Percentiles rank a stretch among this genome's conserved stretches.
These are phyloP conservation scores for Nepenthes alata DNA, from an alignment of 179 eudicot genomes.

Conservation along the genomic window DNA sequence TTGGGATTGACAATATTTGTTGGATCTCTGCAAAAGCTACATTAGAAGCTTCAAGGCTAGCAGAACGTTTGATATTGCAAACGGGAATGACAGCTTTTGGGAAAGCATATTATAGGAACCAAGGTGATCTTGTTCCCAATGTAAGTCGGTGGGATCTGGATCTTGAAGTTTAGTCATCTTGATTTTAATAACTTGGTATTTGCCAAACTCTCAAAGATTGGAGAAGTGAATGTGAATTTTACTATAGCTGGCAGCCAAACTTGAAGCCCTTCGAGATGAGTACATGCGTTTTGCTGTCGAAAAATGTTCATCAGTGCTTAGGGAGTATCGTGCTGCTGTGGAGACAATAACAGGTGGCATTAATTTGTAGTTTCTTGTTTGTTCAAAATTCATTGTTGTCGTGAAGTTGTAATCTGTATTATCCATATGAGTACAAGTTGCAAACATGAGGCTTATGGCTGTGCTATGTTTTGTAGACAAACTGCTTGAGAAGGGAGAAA, in stretches of 20 bases:
- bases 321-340: conserved; percentile 58
- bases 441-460: not conserved
- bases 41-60: conserved; percentile 60
- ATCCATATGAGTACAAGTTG: not conserved
- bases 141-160: conserved; percentile 17
- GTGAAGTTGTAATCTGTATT: not conserved
- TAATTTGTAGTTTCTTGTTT: not conserved
- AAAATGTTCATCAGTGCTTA: conserved; percentile 49
- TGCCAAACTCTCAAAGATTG: conserved; percentile 1
- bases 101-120: conserved; percentile 65
- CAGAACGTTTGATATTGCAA: conserved; percentile 59
- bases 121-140: conserved; percentile 70
- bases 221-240: not conserved
- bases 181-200: conserved; percentile 1
- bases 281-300: conserved; percentile 75
- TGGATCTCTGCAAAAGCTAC: conserved; percentile 86
- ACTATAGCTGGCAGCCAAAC: conserved; percentile 63
- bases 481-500: conserved; percentile 65
- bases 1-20: conserved; percentile 70
- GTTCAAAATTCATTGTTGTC: not conserved
- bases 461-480: conserved; percentile 28
- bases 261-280: conserved; percentile 84
- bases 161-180: not conserved
- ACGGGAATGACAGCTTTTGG: conserved; percentile 96
- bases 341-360: conserved; percentile 54